These are phyloP conservation scores for Penicillium alfredii DNA, from an alignment of 495 filamentous ascomycete genomes.

Conservation along the genomic window DNA sequence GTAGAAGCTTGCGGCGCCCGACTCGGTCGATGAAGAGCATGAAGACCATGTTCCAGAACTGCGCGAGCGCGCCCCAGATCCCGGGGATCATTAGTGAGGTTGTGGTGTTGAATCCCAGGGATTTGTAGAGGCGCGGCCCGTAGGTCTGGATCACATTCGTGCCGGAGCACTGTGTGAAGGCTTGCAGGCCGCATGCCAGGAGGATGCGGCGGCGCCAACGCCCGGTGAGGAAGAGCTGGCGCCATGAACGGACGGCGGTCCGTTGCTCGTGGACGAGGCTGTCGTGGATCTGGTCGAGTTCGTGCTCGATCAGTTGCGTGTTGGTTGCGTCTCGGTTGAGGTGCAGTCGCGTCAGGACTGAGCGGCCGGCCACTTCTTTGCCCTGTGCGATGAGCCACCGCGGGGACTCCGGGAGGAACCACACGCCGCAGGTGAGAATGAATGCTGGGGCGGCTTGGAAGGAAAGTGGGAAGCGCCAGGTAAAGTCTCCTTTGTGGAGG, in stretches of 20 bases:
- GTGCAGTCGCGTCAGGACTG: constrained; percentile 39
- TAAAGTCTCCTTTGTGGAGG: constrained; percentile 38
- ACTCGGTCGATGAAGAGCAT: constrained; percentile 49
- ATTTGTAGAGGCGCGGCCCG: constrained; percentile 44
- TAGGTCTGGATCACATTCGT: constrained; percentile 50
- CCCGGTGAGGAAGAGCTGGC: constrained; percentile 35
- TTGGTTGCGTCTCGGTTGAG: constrained; percentile 35
- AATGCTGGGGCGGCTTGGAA: constrained; percentile 48
- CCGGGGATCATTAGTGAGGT: constrained; percentile 48
- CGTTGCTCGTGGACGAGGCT: constrained; percentile 37
- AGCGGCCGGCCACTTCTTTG: constrained; percentile 36
- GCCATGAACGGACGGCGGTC: constrained; percentile 35
- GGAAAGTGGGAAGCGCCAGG: constrained; percentile 53
- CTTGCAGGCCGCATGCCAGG: constrained; percentile 48
- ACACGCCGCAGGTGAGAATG: constrained; percentile 42
- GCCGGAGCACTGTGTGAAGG: constrained; percentile 48
- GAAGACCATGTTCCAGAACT: constrained; percentile 45
- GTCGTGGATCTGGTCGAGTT: constrained; percentile 41
- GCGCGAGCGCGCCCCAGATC: constrained; percentile 46
- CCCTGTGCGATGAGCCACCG: constrained; percentile 52
- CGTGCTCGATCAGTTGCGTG: constrained; percentile 37
- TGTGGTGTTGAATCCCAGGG: constrained; percentile 39
- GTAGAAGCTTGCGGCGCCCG: constrained; percentile 46
- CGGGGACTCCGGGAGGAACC: constrained; percentile 51
- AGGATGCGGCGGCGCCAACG: constrained; percentile 43